Evolutionary conservation across 2,329 filamentous ascomycete genomes (phyloP).

Genomic region (Escovopsis sp.): DNA sequence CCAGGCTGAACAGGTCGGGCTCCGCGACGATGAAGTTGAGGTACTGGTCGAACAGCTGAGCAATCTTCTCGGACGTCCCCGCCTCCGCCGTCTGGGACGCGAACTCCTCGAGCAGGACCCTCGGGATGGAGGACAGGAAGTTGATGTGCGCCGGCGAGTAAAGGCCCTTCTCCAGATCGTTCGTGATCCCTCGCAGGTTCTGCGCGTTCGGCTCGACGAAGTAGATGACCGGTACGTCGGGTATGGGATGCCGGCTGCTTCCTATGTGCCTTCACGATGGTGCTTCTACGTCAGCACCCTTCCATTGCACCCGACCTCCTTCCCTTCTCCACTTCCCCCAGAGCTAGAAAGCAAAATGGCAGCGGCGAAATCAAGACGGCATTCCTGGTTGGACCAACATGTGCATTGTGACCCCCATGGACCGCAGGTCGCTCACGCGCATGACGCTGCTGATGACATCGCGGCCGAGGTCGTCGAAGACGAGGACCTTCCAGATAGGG

Average conservation of each 20-base stretch:
- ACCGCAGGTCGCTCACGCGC: constrained; percentile 79
- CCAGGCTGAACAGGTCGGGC: constrained; percentile 86
- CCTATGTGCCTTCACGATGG: constrained; percentile 54
- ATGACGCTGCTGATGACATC: constrained; percentile 96
- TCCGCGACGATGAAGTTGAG: constrained; percentile 95
- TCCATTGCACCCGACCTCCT: neutral
- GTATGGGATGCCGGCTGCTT: constrained; percentile 72
- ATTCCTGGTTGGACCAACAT: constrained; percentile 41
- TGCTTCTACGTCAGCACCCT: constrained; percentile 12
- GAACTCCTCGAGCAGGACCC: constrained; percentile 86
- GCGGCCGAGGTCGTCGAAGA: constrained; percentile 81
- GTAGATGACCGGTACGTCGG: constrained; percentile 92
- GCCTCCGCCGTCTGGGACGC: constrained; percentile 72
- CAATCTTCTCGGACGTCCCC: constrained; percentile 75
- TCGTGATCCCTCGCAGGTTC: constrained; percentile 72
- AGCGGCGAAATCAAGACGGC: neutral
- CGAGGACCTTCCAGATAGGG: constrained; percentile 93
- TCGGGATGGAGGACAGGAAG: constrained; percentile 84
- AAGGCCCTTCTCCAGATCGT: constrained; percentile 70
- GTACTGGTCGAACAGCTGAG: constrained; percentile 91
- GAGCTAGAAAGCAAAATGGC: too few relatives aligned
- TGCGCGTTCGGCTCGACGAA: constrained; percentile 75
- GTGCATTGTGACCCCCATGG: constrained; percentile 93
- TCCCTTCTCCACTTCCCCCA: too few relatives aligned
- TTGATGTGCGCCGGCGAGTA: constrained; percentile 95